A percentile compares a stretch with the other conserved stretches of the same genome.
These are phyloP conservation scores for Penicillium oxalicum DNA, from an alignment of 2,329 filamentous ascomycete genomes.

Conservation along the genomic window DNA sequence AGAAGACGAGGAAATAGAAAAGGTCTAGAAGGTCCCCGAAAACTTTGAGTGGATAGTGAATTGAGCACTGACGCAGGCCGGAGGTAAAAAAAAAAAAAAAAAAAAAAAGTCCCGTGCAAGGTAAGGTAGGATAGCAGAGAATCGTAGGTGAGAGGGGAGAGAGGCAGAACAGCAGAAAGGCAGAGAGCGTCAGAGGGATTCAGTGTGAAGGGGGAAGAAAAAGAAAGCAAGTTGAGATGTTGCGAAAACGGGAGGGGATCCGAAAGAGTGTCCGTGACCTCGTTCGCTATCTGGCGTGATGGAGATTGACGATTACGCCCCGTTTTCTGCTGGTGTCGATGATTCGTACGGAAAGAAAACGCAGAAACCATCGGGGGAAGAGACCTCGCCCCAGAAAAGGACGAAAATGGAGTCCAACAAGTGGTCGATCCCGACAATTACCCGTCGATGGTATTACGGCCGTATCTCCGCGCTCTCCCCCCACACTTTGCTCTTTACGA, in stretches of 20 bases:
- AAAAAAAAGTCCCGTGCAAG: slow-evolving; percentile 6
- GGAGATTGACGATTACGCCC: slow-evolving; percentile 2
- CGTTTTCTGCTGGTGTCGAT: not conserved
- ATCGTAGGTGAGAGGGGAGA: not conserved
- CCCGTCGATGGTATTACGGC: slow-evolving; percentile 11
- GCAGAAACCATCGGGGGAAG: not conserved
- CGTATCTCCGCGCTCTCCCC: slow-evolving; percentile 18
- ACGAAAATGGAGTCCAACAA: too few relatives aligned
- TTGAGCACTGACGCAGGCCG: too few relatives aligned
- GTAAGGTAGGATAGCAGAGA: not conserved
- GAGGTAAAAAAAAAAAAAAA: slow-evolving; percentile 5
- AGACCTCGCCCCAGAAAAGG: too few relatives aligned
- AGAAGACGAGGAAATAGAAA: too few relatives aligned
- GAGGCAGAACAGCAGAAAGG: not conserved
- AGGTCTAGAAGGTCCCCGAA: too few relatives aligned
- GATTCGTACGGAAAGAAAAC: not conserved
- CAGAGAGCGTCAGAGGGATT: too few relatives aligned
- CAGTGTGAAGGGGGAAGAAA: not conserved
- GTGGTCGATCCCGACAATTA: slow-evolving; percentile 16
- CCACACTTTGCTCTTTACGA: slow-evolving; percentile 4
- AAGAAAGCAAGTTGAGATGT: not conserved
- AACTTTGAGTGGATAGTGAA: too few relatives aligned
- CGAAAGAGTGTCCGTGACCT: not conserved
- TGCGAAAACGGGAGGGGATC: not conserved
- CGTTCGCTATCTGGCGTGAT: slow-evolving; percentile 2